Evolutionary conservation across 2,329 filamentous ascomycete genomes (phyloP).

Genomic region (Epichloe gansuensis): DNA sequence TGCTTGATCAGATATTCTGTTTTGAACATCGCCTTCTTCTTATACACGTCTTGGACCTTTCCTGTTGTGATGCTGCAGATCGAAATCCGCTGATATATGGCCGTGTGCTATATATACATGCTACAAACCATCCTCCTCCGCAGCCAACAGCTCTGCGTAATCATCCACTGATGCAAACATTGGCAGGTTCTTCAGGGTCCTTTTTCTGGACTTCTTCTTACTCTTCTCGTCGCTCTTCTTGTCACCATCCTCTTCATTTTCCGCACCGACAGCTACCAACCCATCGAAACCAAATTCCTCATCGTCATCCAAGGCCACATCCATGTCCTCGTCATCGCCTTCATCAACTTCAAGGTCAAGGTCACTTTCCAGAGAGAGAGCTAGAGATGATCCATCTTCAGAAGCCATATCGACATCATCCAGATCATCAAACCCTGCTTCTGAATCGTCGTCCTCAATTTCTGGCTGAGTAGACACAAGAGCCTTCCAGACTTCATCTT

Average conservation of each 20-base stretch:
- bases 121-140: constrained; percentile 47
- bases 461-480: constrained; percentile 73
- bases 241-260: constrained; percentile 34
- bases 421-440: constrained; percentile 35
- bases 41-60: neutral
- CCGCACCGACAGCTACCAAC: constrained; percentile 22
- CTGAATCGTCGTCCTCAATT: constrained; percentile 35
- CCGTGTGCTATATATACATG: neutral
- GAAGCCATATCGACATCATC: constrained; percentile 39
- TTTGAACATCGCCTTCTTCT: no score
- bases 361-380: constrained; percentile 29
- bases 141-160: constrained; percentile 73
- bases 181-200: constrained; percentile 78
- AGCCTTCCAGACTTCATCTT: constrained; percentile 86
- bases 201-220: constrained; percentile 48
- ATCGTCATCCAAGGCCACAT: constrained; percentile 26
- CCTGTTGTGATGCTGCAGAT: neutral
- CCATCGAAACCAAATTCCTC: constrained; percentile 32
- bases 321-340: constrained; percentile 28
- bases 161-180: constrained; percentile 91
- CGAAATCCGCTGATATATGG: neutral
- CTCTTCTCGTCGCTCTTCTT: constrained; percentile 49
- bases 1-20: no score
- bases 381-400: constrained; percentile 30
- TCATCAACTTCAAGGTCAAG: constrained; percentile 32